Conservation (phyloP, 257 asterid genomes). For the Nicotiana sylvestris region DNA sequence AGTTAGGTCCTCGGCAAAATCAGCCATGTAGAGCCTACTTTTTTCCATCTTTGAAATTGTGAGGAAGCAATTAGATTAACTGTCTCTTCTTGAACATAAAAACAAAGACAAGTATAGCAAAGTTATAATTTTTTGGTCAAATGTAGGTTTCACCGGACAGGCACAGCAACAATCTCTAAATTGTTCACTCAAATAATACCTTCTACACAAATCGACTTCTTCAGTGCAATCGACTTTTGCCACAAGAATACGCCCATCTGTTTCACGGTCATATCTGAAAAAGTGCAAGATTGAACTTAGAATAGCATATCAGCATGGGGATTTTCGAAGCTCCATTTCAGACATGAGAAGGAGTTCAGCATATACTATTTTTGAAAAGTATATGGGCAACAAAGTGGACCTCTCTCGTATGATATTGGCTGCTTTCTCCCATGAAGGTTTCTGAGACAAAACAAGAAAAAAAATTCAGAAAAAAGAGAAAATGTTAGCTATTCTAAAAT, state of each 20-base stretch:
- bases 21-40: background rate
- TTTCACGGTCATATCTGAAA: conserved; percentile 70
- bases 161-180: background rate
- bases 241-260: conserved; percentile 82
- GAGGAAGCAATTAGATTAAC: conserved; percentile 2
- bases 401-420: conserved; percentile 79
- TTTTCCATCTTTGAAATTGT: background rate
- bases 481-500: conserved; percentile 11
- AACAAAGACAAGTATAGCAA: background rate
- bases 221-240: conserved; percentile 90
- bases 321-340: conserved; percentile 21
- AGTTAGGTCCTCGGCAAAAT: background rate
- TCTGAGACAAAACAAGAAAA: conserved; percentile 39
- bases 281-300: conserved; percentile 24
- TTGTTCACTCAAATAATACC: conserved; percentile 39
- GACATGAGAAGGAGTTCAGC: conserved; percentile 14
- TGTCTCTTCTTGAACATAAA: background rate
- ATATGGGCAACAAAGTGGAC: conserved; percentile 33
- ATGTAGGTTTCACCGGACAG: background rate
- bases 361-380: conserved; percentile 6
- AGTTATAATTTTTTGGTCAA: background rate
- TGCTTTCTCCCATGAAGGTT: conserved; percentile 99
- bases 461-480: conserved; percentile 12
- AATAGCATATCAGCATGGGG: conserved; percentile 8
- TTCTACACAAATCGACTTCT: conserved; percentile 73